phyloP scores from a whole-genome alignment of 192 early-diverging fungal species.

The Backusella morwellensis region DNA sequence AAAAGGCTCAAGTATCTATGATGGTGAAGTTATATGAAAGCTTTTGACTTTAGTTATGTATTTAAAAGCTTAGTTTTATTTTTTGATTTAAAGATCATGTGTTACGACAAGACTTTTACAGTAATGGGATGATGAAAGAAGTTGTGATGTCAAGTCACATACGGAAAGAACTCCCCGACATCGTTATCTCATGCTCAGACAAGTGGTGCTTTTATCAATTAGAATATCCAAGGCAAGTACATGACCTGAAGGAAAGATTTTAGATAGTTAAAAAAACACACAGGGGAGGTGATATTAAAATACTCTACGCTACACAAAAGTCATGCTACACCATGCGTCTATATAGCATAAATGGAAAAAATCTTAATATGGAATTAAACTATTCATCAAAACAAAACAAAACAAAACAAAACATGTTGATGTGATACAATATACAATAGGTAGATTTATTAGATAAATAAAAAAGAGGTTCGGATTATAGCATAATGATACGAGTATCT shows the following conservation, averaged over 20 bases:
- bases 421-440: neutral
- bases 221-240: neutral
- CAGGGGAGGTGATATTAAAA: neutral
- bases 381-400: neutral
- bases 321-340: neutral
- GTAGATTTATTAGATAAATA: neutral
- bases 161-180: neutral
- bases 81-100: neutral
- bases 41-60: neutral
- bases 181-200: too few relatives aligned
- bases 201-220: neutral
- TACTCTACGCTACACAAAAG: neutral
- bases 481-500: neutral
- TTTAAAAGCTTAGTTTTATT: neutral
- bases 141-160: neutral
- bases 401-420: neutral
- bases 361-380: neutral
- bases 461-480: neutral
- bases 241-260: neutral
- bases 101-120: neutral
- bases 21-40: neutral
- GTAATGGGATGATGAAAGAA: neutral
- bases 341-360: neutral
- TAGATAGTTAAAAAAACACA: neutral
- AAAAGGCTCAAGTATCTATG: neutral